Conservation (phyloP, 257 asterid genomes). For the Solanum infundibuliforme region DNA sequence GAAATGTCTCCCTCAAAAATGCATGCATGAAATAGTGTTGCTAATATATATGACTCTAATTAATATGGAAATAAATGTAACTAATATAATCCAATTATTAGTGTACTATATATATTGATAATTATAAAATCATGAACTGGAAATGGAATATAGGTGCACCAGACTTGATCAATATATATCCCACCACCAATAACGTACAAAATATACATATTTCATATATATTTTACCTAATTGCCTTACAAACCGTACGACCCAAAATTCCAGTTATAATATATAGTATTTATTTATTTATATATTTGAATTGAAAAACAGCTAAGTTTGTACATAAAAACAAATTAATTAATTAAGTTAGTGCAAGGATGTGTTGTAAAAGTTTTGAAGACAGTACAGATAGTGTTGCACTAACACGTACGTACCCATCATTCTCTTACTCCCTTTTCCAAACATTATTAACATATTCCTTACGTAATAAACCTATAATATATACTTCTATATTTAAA, state of each 20-base stretch:
- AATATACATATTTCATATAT: neutral
- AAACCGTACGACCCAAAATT: neutral
- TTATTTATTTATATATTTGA: neutral
- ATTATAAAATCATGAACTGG: neutral
- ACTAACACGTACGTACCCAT: neutral
- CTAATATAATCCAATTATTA: neutral
- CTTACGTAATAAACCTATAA: neutral
- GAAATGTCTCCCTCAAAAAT: neutral
- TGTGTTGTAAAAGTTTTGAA: neutral
- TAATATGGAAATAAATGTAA: neutral
- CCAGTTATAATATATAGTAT: neutral
- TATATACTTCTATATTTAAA: neutral
- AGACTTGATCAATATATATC: neutral
- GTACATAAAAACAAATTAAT: neutral
- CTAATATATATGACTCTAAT: neutral
- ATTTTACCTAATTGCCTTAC: neutral
- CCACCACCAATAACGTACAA: neutral
- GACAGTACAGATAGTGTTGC: slow-evolving; percentile 1
- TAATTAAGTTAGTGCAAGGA: neutral
- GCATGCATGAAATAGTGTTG: neutral
- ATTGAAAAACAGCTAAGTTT: neutral
- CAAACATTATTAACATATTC: neutral
- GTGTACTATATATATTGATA: neutral
- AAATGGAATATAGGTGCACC: neutral
- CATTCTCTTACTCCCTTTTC: neutral